Evolutionary conservation across 169 alveolate species (phyloP).

Genomic region (Theileria luwenshuni): DNA sequence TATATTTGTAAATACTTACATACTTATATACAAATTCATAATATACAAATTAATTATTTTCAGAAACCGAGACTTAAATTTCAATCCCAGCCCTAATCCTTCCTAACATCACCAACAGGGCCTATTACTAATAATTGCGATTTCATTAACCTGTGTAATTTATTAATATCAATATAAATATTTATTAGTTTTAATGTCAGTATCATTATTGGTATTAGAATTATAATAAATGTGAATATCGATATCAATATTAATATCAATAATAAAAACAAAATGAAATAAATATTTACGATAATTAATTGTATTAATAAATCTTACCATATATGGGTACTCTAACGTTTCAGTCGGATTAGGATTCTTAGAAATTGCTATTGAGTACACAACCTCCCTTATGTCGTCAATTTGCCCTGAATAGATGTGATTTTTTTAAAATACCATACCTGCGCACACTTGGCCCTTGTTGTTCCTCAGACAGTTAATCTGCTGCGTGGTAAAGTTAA

Average conservation of each 20-base stretch:
- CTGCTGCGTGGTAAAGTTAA: constrained; percentile 87
- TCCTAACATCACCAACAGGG: constrained; percentile 75
- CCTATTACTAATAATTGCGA: constrained; percentile 82
- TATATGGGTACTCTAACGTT: constrained; percentile 74
- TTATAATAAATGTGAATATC: not conserved
- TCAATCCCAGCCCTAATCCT: constrained; percentile 7
- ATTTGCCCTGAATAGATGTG: constrained; percentile 67
- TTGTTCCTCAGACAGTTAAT: constrained; percentile 83
- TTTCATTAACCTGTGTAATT: constrained; percentile 67
- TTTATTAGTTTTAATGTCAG: not conserved
- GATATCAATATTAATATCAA: not conserved
- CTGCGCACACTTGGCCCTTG: constrained; percentile 78
- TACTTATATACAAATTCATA: not conserved
- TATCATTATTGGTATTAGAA: not conserved
- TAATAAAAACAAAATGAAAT: too few relatives aligned
- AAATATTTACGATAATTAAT: too few relatives aligned
- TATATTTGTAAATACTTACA: not conserved
- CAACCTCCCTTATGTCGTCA: constrained; percentile 88
- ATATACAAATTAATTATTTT: constrained; percentile 2
- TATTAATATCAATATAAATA: not conserved
- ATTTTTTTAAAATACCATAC: constrained; percentile 23
- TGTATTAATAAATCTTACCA: constrained; percentile 30
- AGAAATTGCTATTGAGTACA: constrained; percentile 85
- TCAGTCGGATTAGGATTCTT: constrained; percentile 80
- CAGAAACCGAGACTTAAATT: constrained; percentile 14